Percentiles rank a stretch among this genome's conserved stretches.
These are phyloP conservation scores for Diplodia sapinea DNA, from an alignment of 2,329 filamentous ascomycete species.

Conservation along the genomic window DNA sequence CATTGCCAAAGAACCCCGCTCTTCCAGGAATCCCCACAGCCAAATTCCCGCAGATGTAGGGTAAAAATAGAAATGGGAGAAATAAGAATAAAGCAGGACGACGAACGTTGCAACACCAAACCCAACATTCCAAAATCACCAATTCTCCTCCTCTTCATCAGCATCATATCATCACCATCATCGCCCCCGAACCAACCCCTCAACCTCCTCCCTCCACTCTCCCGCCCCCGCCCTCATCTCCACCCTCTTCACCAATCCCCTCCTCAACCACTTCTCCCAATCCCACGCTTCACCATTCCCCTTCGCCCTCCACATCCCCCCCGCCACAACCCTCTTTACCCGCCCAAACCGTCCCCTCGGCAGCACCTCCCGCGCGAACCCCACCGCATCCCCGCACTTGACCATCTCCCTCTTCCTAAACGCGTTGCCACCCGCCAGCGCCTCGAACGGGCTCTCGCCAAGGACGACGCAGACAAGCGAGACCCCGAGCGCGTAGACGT, in stretches of 20 bases:
- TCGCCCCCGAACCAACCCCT: not conserved
- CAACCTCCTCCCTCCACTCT: conserved; percentile 40
- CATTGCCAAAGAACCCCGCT: not conserved
- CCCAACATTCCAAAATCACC: not conserved
- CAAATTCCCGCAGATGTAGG: not conserved
- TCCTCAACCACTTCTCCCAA: conserved; percentile 45
- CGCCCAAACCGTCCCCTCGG: conserved; percentile 40
- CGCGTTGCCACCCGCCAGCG: conserved; percentile 46
- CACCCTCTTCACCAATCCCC: conserved; percentile 44
- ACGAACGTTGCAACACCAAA: not conserved
- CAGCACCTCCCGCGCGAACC: conserved; percentile 42
- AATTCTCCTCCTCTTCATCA: no score
- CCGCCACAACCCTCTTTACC: conserved; percentile 35
- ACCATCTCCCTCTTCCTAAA: conserved; percentile 53
- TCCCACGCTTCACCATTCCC: conserved; percentile 26
- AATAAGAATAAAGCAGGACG: not conserved
- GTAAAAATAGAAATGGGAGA: not conserved
- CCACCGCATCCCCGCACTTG: conserved; percentile 50
- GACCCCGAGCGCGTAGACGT: conserved; percentile 55
- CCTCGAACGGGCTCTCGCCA: conserved; percentile 51
- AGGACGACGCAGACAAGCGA: conserved; percentile 52
- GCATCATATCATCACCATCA: not conserved
- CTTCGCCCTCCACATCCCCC: not conserved
- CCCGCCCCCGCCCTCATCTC: conserved; percentile 42
- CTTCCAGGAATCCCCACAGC: not conserved